Base-by-base conservation (phyloP, 352 stramenopile genomes). In the Pythium oligandrum region DNA sequence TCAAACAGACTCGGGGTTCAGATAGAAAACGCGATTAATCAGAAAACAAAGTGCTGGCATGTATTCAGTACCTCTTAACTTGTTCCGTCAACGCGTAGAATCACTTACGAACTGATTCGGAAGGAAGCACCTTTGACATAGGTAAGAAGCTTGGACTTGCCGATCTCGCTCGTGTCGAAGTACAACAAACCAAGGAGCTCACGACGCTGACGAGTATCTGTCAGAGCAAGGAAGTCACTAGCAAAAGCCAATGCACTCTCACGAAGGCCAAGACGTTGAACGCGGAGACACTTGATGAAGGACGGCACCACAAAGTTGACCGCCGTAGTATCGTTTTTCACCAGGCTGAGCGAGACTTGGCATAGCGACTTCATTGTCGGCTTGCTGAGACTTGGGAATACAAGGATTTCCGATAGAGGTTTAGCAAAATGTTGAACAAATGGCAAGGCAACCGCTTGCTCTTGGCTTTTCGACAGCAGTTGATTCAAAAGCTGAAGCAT, bases 111-210 rank as follows among this genome's bases (percentile, higher is more conserved):
- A 11, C 44, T 34, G 44, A 48, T 30, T 26, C 17, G 44, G 62
- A 86, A 90, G 12, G 80, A 63, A 6, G 68, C 48, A 48, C 75
- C 90, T 55, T 90, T 93, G 36, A 93, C 57, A 59, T 86, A 88
- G 31, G 76, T 57, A 3, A 78, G 55, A 34, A 93, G 59, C 39
- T 90, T 93, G 40, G 63, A 77, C 59, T 87, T 90, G n/a, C 78
- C 78, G 11, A 88, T 70, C 44, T 91, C 80, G 45, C 83, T 89
- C 11, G 75, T 48, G 44, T 93, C 80, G 45, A 89, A 66, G 40
- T 90, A 90, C 31, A 93, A 61, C 37, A 74, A 62, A 44, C 81
- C 68, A 46, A 93, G 50, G 17, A 93, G 79, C 37, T 71, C 57
- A n/a, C 71, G 69, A 6, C 72, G 67, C 45, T 88, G 74, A 1